Base-by-base conservation (phyloP, 345 rosid genomes). In the Noccaea bulbosa region DNA sequence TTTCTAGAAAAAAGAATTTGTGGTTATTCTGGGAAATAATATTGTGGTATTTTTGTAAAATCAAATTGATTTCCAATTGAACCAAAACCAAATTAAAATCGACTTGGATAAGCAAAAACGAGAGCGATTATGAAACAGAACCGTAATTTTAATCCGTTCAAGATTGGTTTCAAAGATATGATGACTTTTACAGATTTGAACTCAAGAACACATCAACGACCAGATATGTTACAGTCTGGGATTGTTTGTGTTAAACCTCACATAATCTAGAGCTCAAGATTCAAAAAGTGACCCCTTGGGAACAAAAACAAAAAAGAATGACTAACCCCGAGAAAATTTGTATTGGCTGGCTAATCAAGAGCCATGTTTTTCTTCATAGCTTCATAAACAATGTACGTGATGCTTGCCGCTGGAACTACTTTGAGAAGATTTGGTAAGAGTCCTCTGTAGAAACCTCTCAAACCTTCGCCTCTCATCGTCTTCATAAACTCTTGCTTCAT, bases 361-460 rank as follows among this genome's bases (percentile, higher is more conserved):
- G 91, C 87, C 68, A 95, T 80, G 44, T 85, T 85, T 82, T 95
- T 90, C 80, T 87, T 90, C 98, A 92, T 90, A 61, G 87, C 81
- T 83, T 95, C 99, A 48, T 95, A 95, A 64, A 90, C 92, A 68
- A 78, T 33, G 78, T 81, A 81, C 10, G 84, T 79, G n/a, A 86
- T 85, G 78, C 88, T 82, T 54, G 88, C 86, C 2, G 86, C 78
- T 55, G 88, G 88, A 55, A 84, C 87, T 35, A 84, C 86, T 55
- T 92, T 92, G 50, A 95, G 96, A 74, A 95, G 89, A 67, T 95
- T 95, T 4, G 99, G 99, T 57, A 92, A 81, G 14, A 95, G 78
- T 61, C 99, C 99, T 82, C 89, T 90, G 82, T 92, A 95, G 75
- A 95, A 95, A 56, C 98, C 99, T 80, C 93, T 79, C 17, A 68